Percentiles rank a stretch among this genome's conserved stretches.
Evolutionary conservation across 306 rosid species (phyloP).

Genomic region (Lotus japonicus): DNA sequence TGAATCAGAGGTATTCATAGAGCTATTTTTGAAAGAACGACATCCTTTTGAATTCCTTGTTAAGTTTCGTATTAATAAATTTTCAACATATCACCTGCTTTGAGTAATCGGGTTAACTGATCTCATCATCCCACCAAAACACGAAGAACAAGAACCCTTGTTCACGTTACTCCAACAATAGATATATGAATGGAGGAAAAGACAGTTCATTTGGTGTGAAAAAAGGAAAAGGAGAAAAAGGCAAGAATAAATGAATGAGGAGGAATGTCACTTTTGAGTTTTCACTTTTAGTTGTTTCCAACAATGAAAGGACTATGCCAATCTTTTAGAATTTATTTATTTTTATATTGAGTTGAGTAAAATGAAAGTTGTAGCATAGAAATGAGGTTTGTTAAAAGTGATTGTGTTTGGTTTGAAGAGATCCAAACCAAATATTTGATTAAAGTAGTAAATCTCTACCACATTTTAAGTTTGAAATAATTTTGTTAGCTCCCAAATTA

Average conservation of each 20-base stretch:
- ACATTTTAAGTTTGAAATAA: too few relatives aligned
- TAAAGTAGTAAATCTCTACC: too few relatives aligned
- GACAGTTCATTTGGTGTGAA: slow-evolving; percentile 15
- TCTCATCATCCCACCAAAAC: not conserved
- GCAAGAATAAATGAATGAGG: slow-evolving; percentile 20
- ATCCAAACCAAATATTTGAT: too few relatives aligned
- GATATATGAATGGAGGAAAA: slow-evolving; percentile 22
- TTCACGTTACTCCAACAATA: slow-evolving; percentile 25
- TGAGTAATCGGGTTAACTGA: slow-evolving; percentile 7
- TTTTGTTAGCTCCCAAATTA: too few relatives aligned
- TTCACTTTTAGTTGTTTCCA: slow-evolving; percentile 14
- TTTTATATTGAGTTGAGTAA: too few relatives aligned
- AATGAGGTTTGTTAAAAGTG: too few relatives aligned
- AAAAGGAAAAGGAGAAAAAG: not conserved
- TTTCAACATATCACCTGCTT: not conserved
- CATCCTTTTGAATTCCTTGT: not conserved
- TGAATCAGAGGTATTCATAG: too few relatives aligned
- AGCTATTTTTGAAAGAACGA: too few relatives aligned
- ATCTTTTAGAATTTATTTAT: not conserved
- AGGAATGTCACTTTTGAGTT: slow-evolving; percentile 24
- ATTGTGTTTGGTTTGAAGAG: too few relatives aligned
- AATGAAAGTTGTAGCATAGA: too few relatives aligned
- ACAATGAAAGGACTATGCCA: not conserved
- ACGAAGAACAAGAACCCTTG: not conserved
- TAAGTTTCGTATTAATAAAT: slow-evolving; percentile 1